These are phyloP conservation scores for Tolypocladium album DNA, from an alignment of 2,329 filamentous ascomycete genomes.

Conservation along the genomic window DNA sequence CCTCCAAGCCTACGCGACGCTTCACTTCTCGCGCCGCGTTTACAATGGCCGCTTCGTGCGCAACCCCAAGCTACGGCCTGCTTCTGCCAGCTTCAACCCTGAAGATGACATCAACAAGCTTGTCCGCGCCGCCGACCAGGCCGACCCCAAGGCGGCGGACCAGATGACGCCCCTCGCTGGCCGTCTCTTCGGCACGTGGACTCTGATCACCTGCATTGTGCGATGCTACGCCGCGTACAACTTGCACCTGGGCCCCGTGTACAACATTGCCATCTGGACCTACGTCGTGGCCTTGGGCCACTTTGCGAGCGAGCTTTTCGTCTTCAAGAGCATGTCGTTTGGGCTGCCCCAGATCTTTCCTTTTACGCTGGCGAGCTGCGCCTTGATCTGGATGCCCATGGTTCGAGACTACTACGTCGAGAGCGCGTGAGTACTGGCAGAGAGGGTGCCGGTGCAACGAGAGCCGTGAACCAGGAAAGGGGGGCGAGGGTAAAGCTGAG, in stretches of 20 bases:
- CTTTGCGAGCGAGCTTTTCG: slow-evolving; percentile 70
- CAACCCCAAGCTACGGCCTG: slow-evolving; percentile 33
- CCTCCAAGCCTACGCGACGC: slow-evolving; percentile 70
- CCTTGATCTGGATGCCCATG: slow-evolving; percentile 49
- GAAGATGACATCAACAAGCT: slow-evolving; percentile 45
- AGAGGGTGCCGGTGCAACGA: background rate
- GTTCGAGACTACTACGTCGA: slow-evolving; percentile 64
- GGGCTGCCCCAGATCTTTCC: slow-evolving; percentile 45
- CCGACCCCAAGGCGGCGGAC: slow-evolving; percentile 36
- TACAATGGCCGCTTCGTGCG: slow-evolving; percentile 59
- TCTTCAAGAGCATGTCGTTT: slow-evolving; percentile 66
- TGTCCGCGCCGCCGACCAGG: slow-evolving; percentile 26
- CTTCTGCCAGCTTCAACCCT: slow-evolving; percentile 31
- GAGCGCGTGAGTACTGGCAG: slow-evolving; percentile 12
- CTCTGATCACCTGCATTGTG: slow-evolving; percentile 64
- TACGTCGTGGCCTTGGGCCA: slow-evolving; percentile 69
- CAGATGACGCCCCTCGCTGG: slow-evolving; percentile 66
- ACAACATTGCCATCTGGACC: slow-evolving; percentile 72
- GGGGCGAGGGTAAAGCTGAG: no score
- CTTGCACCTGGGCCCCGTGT: slow-evolving; percentile 60
- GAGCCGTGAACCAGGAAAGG: background rate
- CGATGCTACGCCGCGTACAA: slow-evolving; percentile 79
- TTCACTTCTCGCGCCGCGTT: slow-evolving; percentile 74
- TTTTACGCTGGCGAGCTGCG: slow-evolving; percentile 37
- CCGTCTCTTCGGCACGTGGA: slow-evolving; percentile 82